Evolutionary conservation across 1,139 yeast species (phyloP).

Genomic region (Blastobotrys apis): DNA sequence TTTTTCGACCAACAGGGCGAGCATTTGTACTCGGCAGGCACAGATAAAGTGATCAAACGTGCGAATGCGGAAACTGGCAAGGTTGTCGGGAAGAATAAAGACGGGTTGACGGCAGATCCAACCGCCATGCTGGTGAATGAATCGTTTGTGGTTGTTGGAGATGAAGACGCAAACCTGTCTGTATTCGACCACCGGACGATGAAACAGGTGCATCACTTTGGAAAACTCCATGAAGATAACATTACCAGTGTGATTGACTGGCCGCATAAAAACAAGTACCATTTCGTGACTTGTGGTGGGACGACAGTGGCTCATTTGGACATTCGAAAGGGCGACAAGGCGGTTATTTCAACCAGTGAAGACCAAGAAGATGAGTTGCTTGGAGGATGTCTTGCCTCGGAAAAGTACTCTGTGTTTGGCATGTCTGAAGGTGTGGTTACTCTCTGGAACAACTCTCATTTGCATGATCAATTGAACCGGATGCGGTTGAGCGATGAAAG

Average conservation of each 20-base stretch:
- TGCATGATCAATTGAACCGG: slow-evolving; percentile 74
- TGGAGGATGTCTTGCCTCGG: slow-evolving; percentile 60
- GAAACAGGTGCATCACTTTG: slow-evolving; percentile 38
- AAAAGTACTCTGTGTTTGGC: slow-evolving; percentile 65
- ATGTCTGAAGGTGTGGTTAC: slow-evolving; percentile 94
- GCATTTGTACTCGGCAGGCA: slow-evolving; percentile 63
- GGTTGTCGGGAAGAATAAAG: slow-evolving; percentile 54
- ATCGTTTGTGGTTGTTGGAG: slow-evolving; percentile 66
- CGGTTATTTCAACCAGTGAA: slow-evolving; percentile 53
- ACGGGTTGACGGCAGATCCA: slow-evolving; percentile 47
- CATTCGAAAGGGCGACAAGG: slow-evolving; percentile 53
- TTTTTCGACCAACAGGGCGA: slow-evolving; percentile 64
- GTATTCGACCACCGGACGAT: slow-evolving; percentile 56
- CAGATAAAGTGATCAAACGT: slow-evolving; percentile 73
- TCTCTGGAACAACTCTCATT: slow-evolving; percentile 64
- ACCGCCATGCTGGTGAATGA: slow-evolving; percentile 61
- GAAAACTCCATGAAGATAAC: slow-evolving; percentile 57
- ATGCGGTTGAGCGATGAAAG: slow-evolving; percentile 70
- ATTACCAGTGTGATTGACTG: slow-evolving; percentile 60
- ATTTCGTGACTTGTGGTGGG: slow-evolving; percentile 75
- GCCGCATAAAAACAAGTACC: slow-evolving; percentile 67
- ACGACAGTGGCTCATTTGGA: slow-evolving; percentile 80
- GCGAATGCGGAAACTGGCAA: slow-evolving; percentile 72
- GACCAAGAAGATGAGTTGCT: slow-evolving; percentile 92
- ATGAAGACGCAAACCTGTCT: slow-evolving; percentile 66